Evolutionary conservation across 306 rosid species (phyloP).

Genomic region (Cucurbita maxima): DNA sequence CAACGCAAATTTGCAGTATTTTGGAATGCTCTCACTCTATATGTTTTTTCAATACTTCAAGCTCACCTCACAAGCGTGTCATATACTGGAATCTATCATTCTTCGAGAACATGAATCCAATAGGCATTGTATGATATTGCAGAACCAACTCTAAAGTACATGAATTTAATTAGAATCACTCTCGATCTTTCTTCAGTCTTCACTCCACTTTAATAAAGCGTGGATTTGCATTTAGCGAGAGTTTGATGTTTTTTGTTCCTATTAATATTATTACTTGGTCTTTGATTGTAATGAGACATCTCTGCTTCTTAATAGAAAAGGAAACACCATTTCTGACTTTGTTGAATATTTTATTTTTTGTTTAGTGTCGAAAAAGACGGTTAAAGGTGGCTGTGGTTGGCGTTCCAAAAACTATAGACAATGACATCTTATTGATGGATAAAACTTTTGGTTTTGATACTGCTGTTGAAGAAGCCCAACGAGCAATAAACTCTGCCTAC

Average conservation of each 20-base stretch:
- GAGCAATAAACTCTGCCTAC: slow-evolving; percentile 95
- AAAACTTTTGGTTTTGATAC: slow-evolving; percentile 98
- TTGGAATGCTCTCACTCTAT: background rate
- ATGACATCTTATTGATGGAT: slow-evolving; percentile 92
- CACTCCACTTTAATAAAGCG: background rate
- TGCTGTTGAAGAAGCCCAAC: slow-evolving; percentile 97
- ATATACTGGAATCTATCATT: background rate
- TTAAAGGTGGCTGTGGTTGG: slow-evolving; percentile 79
- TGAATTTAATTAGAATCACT: background rate
- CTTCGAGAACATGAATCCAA: background rate
- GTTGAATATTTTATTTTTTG: background rate
- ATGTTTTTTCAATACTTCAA: background rate
- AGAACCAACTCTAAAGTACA: background rate
- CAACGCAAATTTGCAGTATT: background rate
- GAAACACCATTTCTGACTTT: background rate
- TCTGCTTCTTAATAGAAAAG: background rate
- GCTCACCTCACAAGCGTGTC: background rate
- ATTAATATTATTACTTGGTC: background rate
- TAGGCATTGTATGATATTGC: background rate
- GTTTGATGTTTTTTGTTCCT: background rate
- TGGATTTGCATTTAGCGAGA: background rate
- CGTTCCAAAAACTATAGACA: slow-evolving; percentile 94
- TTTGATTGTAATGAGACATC: background rate
- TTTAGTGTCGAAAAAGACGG: slow-evolving; percentile 62
- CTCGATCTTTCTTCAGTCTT: background rate